Conservation (phyloP, 2,329 filamentous ascomycete genomes). For the Mycosphaerelloides madeirae region DNA sequence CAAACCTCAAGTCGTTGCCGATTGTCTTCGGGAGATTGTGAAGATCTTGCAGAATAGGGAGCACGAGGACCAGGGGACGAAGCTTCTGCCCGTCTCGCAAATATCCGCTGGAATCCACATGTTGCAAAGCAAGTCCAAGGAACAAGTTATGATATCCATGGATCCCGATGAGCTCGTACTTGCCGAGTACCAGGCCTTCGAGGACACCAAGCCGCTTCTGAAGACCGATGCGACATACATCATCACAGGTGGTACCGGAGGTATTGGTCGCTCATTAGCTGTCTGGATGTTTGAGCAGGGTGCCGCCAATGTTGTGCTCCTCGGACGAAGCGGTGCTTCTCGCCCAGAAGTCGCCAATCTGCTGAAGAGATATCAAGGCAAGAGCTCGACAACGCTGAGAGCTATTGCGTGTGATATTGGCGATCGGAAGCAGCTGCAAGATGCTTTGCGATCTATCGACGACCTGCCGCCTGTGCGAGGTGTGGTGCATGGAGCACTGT, state of each 20-base stretch:
- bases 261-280: slow-evolving; percentile 1
- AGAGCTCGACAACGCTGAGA: not conserved
- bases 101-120: too few relatives aligned
- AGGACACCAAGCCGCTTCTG: too few relatives aligned
- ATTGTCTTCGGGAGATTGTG: too few relatives aligned
- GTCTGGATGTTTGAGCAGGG: slow-evolving; percentile 1
- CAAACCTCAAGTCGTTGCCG: too few relatives aligned
- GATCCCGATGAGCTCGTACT: too few relatives aligned
- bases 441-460: not conserved
- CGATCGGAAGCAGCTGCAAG: not conserved
- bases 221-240: slow-evolving; percentile 5
- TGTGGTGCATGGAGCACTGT: not conserved
- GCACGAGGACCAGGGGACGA: too few relatives aligned
- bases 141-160: too few relatives aligned
- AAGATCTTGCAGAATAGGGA: too few relatives aligned
- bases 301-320: slow-evolving; percentile 1
- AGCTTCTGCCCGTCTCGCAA: too few relatives aligned
- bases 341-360: not conserved
- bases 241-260: slow-evolving; percentile 1
- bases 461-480: not conserved
- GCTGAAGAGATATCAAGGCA: too few relatives aligned
- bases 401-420: not conserved
- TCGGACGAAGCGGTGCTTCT: not conserved
- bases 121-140: too few relatives aligned
- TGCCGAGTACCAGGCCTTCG: too few relatives aligned